Evolutionary conservation across 805 yeast genomes (phyloP), one percentile per base, ranked within the genome.

Genomic region (Metschnikowia kofuensis): DNA sequence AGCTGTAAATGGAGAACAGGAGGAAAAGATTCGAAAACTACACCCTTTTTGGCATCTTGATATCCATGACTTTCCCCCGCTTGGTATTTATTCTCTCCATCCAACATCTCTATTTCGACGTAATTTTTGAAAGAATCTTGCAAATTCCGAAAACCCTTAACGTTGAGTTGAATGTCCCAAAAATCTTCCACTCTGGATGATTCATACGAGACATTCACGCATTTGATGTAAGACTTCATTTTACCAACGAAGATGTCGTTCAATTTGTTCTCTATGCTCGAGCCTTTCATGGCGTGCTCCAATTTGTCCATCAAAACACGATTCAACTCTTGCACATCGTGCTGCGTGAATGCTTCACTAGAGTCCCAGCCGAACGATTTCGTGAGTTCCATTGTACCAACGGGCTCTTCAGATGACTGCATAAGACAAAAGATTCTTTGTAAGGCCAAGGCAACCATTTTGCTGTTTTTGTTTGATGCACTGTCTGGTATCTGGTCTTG

Each of bases 141-240:
- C 42, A 94, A 76, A 59, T 84, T 82, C 45, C 74, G 76, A 74
- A 90, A 77, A 34, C 90, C 86, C 63, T 89, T 89, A 26, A 94
- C 99, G 61, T 94, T 94, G 52, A 94, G 74, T 67, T 94, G 99
- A 52, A 94, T 87, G 72, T 94, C 99, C 99, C 99, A 94, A 62
- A 87, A 94, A 63, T 94, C 98, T 66, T 94, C 99, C 4, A 78
- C 80, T 52, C 97, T 79, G 2, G 96, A 82, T 36, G 96, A 86
- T 69, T 94, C 98, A 65, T 89, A 94, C 45, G 91, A 89, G 12
- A 94, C 97, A 64, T 92, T 82, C 39, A 92, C 80, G 69, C 99
- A 94, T 65, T 89, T 87, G 60, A 94, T 88, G 63, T 82, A 94
- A 56, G 96, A 87, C 67, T 88, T 92, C 98, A 92, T 94, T 66